Conservation (phyloP, 1,139 yeast species). For the Taiozyma sp. region DNA sequence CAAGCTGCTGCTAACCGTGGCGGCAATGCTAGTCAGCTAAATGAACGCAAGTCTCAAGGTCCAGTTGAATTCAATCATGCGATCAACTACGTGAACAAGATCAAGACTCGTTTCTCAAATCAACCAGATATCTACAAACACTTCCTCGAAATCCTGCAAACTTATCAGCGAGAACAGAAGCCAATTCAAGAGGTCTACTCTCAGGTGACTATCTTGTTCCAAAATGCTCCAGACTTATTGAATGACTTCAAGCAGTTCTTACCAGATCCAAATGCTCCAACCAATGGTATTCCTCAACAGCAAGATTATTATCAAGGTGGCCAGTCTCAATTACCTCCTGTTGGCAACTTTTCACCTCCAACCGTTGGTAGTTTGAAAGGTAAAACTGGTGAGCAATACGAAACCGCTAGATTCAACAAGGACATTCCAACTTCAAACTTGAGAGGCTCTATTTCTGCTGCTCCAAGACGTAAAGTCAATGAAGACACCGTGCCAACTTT, state of each 20-base stretch:
- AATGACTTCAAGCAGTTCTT: conserved; percentile 93
- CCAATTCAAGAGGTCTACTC: conserved; percentile 93
- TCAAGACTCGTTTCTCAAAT: conserved; percentile 86
- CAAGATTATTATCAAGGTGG: conserved; percentile 24
- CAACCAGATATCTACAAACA: conserved; percentile 96
- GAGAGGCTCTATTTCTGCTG: conserved; percentile 34
- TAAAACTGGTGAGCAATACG: conserved; percentile 12
- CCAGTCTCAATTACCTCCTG: conserved; percentile 74
- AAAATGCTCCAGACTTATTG: conserved; percentile 88
- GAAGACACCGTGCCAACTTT: conserved; percentile 57
- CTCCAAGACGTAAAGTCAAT: conserved; percentile 24
- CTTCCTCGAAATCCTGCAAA: conserved; percentile 89
- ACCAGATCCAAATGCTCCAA: conserved; percentile 67
- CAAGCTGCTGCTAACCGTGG: conserved; percentile 35
- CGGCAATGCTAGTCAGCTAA: conserved; percentile 14
- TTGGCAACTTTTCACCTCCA: conserved; percentile 92
- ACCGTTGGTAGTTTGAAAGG: conserved; percentile 23
- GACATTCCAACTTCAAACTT: conserved; percentile 27
- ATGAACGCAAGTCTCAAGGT: conserved; percentile 44
- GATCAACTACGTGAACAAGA: conserved; percentile 90
- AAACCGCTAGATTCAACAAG: conserved; percentile 9
- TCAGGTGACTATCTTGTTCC: conserved; percentile 83
- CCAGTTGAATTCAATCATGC: conserved; percentile 98
- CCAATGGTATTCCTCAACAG: conserved; percentile 14
- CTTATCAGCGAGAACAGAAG: conserved; percentile 92